Conservation (phyloP, 2,329 filamentous ascomycete genomes). For the Xenoacremonium recifei region DNA sequence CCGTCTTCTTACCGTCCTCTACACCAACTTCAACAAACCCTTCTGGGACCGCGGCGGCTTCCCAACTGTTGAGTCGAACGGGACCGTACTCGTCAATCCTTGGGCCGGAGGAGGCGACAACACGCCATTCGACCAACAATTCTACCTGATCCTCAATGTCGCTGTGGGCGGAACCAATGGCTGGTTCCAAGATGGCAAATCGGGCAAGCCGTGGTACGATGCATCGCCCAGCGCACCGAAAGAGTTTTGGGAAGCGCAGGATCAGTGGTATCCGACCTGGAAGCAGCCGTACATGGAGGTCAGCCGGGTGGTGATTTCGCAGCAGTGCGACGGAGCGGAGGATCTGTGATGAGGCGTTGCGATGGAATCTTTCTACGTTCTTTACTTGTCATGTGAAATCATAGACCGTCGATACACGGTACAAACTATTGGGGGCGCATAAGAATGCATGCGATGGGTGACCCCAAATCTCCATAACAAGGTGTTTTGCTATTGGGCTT, state of each 20-base stretch:
- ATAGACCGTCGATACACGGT: no score
- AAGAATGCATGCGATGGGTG: no score
- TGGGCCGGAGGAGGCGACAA: slow-evolving; percentile 63
- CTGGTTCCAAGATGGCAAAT: slow-evolving; percentile 75
- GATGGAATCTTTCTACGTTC: no score
- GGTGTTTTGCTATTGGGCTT: no score
- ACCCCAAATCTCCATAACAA: no score
- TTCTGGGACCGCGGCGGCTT: slow-evolving; percentile 71
- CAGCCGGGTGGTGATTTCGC: slow-evolving; percentile 68
- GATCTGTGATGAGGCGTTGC: slow-evolving; percentile 35
- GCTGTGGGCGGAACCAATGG: slow-evolving; percentile 78
- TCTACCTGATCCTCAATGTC: slow-evolving; percentile 75
- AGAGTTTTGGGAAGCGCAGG: slow-evolving; percentile 73
- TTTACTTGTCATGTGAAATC: no score
- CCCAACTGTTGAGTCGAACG: slow-evolving; percentile 61
- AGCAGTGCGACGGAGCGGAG: slow-evolving; percentile 64
- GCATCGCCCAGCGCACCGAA: slow-evolving; percentile 61
- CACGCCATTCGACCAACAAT: slow-evolving; percentile 73
- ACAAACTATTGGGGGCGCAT: no score
- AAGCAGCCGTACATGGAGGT: slow-evolving; percentile 65
- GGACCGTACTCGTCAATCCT: slow-evolving; percentile 60
- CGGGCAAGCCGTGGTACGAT: slow-evolving; percentile 79
- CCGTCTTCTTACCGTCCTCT: slow-evolving; percentile 76
- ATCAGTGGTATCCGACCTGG: slow-evolving; percentile 72
- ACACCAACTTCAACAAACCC: slow-evolving; percentile 68